phyloP scores from a whole-genome alignment of 2,329 filamentous ascomycete genomes.

The Stachybotrys chartarum region DNA sequence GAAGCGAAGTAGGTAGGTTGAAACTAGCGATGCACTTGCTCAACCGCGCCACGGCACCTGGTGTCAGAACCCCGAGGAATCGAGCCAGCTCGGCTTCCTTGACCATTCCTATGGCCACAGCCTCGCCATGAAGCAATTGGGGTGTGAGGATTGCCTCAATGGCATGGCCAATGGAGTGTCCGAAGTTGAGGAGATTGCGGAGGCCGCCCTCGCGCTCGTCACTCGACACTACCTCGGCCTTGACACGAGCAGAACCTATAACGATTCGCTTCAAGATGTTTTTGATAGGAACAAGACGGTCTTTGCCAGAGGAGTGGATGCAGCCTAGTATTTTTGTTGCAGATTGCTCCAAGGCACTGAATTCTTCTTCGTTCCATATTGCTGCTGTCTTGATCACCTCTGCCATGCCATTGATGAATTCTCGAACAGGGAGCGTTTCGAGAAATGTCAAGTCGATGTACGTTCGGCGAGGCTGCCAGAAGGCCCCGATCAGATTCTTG shows the following conservation, averaged over 20 bases:
- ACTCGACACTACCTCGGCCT: constrained; percentile 87
- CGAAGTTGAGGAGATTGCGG: constrained; percentile 92
- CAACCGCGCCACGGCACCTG: constrained; percentile 80
- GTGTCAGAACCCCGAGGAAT: constrained; percentile 76
- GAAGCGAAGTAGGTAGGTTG: constrained; percentile 75
- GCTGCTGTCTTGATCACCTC: constrained; percentile 97
- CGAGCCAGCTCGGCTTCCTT: constrained; percentile 93
- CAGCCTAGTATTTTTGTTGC: constrained; percentile 62
- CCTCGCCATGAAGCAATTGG: constrained; percentile 91
- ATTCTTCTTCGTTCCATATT: constrained; percentile 88
- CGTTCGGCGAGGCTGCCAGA: constrained; percentile 92
- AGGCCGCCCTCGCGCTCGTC: constrained; percentile 93
- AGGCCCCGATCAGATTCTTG: constrained; percentile 92
- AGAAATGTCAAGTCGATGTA: constrained; percentile 93
- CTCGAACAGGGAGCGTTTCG: constrained; percentile 79
- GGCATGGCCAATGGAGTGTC: constrained; percentile 95
- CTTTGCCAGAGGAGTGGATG: constrained; percentile 26
- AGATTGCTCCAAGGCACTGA: constrained; percentile 75
- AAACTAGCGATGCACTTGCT: constrained; percentile 94
- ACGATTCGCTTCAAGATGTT: constrained; percentile 72
- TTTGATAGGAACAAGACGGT: constrained; percentile 64
- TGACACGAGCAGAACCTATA: constrained; percentile 83
- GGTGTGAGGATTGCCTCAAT: constrained; percentile 93
- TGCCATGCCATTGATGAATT: constrained; percentile 98
- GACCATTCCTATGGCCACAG: constrained; percentile 96